Percentiles rank a stretch among this genome's conserved stretches.
Conservation (phyloP, 305 asterid species). For the Solanum hybrid region DNA sequence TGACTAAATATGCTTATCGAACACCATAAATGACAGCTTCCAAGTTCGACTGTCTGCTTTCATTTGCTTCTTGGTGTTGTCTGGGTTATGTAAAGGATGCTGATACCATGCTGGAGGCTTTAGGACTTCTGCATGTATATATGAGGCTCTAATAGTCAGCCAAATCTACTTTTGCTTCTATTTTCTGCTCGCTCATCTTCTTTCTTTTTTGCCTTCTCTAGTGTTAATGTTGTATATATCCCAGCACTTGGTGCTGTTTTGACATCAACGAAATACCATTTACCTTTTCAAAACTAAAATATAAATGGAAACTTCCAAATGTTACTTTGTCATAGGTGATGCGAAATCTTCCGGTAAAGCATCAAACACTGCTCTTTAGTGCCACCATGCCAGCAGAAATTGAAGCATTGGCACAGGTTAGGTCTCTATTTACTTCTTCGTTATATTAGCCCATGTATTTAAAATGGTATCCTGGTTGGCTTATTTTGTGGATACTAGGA, state of each 20-base stretch:
- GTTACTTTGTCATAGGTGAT: slow-evolving; percentile 45
- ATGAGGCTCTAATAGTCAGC: not conserved
- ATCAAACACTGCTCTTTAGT: slow-evolving; percentile 80
- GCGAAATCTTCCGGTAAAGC: slow-evolving; percentile 74
- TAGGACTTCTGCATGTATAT: not conserved
- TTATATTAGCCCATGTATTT: not conserved
- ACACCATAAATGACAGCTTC: slow-evolving; percentile 6
- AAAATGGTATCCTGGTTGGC: not conserved
- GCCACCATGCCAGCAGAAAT: slow-evolving; percentile 96
- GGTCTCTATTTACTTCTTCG: slow-evolving; percentile 7
- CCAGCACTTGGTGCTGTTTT: not conserved
- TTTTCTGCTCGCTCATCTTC: not conserved
- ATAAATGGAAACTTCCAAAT: not conserved
- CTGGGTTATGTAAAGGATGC: not conserved
- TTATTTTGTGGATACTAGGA: not conserved
- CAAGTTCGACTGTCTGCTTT: not conserved
- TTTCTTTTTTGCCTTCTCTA: not conserved
- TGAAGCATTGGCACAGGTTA: slow-evolving; percentile 80
- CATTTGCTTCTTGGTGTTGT: not conserved
- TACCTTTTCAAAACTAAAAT: not conserved
- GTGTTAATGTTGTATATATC: not conserved
- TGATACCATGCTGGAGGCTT: not conserved
- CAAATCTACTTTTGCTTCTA: not conserved
- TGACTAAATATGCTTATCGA: not conserved
- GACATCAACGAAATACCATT: not conserved